Evolutionary conservation across 1,284 basidiomycete genomes (phyloP).

Genomic region (Lentinula novae-zelandiae): DNA sequence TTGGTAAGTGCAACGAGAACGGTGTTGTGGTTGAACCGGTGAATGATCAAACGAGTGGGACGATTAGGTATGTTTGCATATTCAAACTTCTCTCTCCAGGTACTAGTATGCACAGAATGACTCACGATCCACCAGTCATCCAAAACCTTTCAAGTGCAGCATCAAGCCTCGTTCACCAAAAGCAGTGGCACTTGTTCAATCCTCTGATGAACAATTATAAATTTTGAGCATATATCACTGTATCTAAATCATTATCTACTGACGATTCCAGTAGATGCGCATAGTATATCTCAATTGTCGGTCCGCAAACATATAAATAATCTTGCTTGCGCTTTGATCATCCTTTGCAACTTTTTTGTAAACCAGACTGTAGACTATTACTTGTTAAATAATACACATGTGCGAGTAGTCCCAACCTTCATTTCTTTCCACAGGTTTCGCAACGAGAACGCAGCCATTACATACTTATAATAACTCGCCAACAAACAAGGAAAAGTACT

Average conservation of each 20-base stretch:
- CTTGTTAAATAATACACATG: background rate
- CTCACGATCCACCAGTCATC: slow-evolving; percentile 38
- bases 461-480: no score
- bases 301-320: background rate
- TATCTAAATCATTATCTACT: background rate
- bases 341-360: background rate
- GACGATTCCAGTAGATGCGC: background rate
- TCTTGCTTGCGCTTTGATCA: background rate
- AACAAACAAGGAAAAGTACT: no score
- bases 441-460: no score
- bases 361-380: background rate
- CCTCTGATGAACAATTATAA: background rate
- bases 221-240: background rate
- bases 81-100: background rate
- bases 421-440: background rate
- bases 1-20: slow-evolving; percentile 41
- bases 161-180: slow-evolving; percentile 56
- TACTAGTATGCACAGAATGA: background rate
- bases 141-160: slow-evolving; percentile 55
- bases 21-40: slow-evolving; percentile 45
- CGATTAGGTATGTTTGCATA: slow-evolving; percentile 43
- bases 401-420: background rate
- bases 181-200: slow-evolving; percentile 47
- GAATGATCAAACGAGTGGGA: slow-evolving; percentile 50
- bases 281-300: background rate